Evolutionary conservation across 345 rosid species (phyloP), one percentile per base, ranked within the genome.

Genomic region (Eucalyptus marginata): DNA sequence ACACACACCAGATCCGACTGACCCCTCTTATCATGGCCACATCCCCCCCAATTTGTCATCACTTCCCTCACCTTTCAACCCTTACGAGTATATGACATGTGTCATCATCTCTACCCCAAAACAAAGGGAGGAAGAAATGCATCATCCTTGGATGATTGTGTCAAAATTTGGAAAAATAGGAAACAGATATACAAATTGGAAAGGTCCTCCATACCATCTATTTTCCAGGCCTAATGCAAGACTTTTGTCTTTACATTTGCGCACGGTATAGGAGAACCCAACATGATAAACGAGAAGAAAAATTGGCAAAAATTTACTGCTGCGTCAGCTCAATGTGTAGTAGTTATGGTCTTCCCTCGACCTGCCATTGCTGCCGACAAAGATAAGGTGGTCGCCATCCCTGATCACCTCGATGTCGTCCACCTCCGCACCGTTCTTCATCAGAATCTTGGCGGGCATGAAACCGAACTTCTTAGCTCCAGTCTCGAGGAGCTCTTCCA

Each of bases 381-480:
- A 76, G 46, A 76, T 31, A 36, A 93, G 91, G 51, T 91, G 91
- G 87, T 93, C 92, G 3, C 92, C 92, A 36, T 93, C 94, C 89
- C 94, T 92, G 33, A 92, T 90, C 71, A 92, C 91, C 58, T 68
- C 90, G 8, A 92, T 92, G 51, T 90, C 93, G 2, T 93, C 94
- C 44, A 93, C 89, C 88, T 91, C 93, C 10, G 93, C 93, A 7
- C 91, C 84, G 2, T 89, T 90, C 83, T 80, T 90, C 56, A 83
- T 88, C 52, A 90, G 49, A 71, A 93, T 86, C 89, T 91, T 93
- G 66, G 89, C 87, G 5, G 88, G 36, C 16, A 40, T 13, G 54
- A 93, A 22, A 24, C 93, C 92, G 16, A 90, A 93, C 86, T 89
- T 92, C 89, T 50, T 91, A 1, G 86, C 59, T 3, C 93, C 94